Evolutionary conservation across 1,139 yeast genomes (phyloP), one percentile per base, ranked within the genome.

Genomic region (Candida sanyaensis): DNA sequence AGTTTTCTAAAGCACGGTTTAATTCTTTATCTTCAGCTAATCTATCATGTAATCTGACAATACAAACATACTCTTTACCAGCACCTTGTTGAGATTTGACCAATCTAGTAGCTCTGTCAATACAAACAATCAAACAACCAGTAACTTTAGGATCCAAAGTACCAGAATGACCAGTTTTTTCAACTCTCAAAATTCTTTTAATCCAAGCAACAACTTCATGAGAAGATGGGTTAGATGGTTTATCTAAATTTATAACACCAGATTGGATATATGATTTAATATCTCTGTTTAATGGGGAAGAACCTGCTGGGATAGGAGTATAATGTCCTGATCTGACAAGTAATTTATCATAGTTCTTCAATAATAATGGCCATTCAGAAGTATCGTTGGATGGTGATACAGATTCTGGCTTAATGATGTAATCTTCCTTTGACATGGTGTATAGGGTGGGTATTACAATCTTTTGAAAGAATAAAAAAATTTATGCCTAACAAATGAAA

Each of bases 181-280:
- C 98, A 53, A 86, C 87, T 70, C 98, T 85, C 64, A 93, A 79
- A 61, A 93, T 93, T 71, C 98, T 83, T 77, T 93, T 93, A 64
- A 93, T 86, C 99, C 99, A 93, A 33, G 99, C 99, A 60, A 93
- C 99, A 65, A 93, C 99, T 76, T 93, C 98, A 75, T 92, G 98
- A 48, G 97, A 89, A 46, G 96, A 88, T 59, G 99, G 99, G 71
- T 93, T 93, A 33, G 96, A 88, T 59, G 99, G 99, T 74, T 93
- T 93, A 75, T 93, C 99, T 63, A 93, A 81, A 77, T 93, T 93
- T 67, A 93, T 92, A 49, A 93, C 96, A 78, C 99, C 99, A 11
- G 97, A 86, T 44, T 95, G 84, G 60, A 93, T 78, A 71, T 93
- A 93, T 38, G 90, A 81, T 73, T 88, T 88, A 61, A 93, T 75